Evolutionary conservation across 1,284 basidiomycete species (phyloP).

Genomic region (Sutorius eximius): DNA sequence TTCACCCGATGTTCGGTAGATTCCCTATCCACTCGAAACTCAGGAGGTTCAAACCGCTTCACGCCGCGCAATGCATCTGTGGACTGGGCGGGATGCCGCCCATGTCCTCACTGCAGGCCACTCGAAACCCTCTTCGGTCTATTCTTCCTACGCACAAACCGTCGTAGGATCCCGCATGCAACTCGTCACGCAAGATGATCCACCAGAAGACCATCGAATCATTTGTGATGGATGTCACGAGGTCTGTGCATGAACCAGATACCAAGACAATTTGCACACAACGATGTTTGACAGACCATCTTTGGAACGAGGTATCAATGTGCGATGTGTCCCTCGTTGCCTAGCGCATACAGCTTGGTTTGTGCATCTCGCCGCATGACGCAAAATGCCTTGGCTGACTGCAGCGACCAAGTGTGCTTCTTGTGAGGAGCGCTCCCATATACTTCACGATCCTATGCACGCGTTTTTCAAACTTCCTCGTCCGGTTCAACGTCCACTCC

Average conservation of each 20-base stretch:
- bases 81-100: slow-evolving; percentile 75
- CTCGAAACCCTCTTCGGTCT: slow-evolving; percentile 56
- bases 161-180: slow-evolving; percentile 52
- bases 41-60: slow-evolving; percentile 75
- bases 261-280: neutral
- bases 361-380: slow-evolving; percentile 17
- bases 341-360: slow-evolving; percentile 65
- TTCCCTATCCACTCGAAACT: slow-evolving; percentile 76
- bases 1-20: slow-evolving; percentile 45
- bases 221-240: slow-evolving; percentile 58
- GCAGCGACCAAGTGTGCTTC: slow-evolving; percentile 60
- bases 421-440: slow-evolving; percentile 78
- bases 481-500: slow-evolving; percentile 70
- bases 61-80: slow-evolving; percentile 69
- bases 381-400: slow-evolving; percentile 6
- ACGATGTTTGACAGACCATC: slow-evolving; percentile 51
- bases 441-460: slow-evolving; percentile 78
- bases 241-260: slow-evolving; percentile 39
- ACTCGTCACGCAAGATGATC: slow-evolving; percentile 26
- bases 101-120: slow-evolving; percentile 43
- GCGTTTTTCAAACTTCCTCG: slow-evolving; percentile 84
- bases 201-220: slow-evolving; percentile 54
- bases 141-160: slow-evolving; percentile 63
- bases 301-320: slow-evolving; percentile 75
- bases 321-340: slow-evolving; percentile 68